Base-by-base conservation (phyloP, 1,284 basidiomycete species). In the Cutaneotrichosporon cyanovorans region DNA sequence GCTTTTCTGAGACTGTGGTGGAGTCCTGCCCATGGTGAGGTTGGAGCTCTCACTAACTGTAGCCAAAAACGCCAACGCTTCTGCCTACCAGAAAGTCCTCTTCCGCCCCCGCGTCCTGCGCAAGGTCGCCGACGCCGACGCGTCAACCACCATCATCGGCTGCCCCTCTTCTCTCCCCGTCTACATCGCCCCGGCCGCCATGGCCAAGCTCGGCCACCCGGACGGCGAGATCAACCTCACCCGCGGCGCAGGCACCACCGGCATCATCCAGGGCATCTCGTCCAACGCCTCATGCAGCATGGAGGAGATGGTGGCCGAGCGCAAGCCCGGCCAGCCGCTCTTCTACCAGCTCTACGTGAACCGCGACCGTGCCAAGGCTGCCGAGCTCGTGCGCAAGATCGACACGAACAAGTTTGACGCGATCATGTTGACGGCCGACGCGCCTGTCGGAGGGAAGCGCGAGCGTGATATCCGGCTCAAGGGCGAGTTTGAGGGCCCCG, bases 341-440 rank as follows among this genome's bases (percentile, higher is more conserved):
- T 47, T 62, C 45, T 58, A 58, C 55, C 69, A 78, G 68, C 71
- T 79, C 37, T 80, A 80, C 65, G 68, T 79, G 36, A 78, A 78
- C 64, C 73, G 71, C 51, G 76, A 79, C 49, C 72, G 77, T 1
- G 49, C 64, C 6, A 65, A 63, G 34, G 75, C 75, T 3, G 73
- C 74, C 46, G 64, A 65, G 5, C 71, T 77, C 31, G 77, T 95
- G 28, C 76, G 75, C 35, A 81, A 86, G 51, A 77, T 89, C 19
- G 82, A 86, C 56, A 61, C 66, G 16, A 71, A 84, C 10, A 86
- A 82, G 44, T 61, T 68, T 46, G 59, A 71, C 50, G 89, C 87
- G 1, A 85, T 96, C 45, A 87, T 89, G 69, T 73, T 95, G 37
- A 95, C 91, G 0, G 90, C 92, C 3, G 91, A 95, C 72, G 88